Conservation (phyloP, 2,329 filamentous ascomycete genomes). For the Sporothrix schenckii region DNA sequence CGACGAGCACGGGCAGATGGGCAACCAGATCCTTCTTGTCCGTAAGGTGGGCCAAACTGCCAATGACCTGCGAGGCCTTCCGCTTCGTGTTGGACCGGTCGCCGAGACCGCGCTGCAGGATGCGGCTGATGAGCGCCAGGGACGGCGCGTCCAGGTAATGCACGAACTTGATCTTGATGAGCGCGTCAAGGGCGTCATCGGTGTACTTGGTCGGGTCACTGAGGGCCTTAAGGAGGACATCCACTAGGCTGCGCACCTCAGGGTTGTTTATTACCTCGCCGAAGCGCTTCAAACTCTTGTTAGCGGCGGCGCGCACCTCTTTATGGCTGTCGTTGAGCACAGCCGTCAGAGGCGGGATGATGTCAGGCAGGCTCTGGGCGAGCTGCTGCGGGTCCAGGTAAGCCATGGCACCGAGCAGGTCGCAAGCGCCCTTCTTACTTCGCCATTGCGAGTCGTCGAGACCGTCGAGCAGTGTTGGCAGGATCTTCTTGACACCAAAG, state of each 20-base stretch:
- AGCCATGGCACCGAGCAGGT: slow-evolving; percentile 95
- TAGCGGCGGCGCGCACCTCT: slow-evolving; percentile 88
- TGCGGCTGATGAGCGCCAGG: slow-evolving; percentile 89
- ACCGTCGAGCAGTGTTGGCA: slow-evolving; percentile 87
- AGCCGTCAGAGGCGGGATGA: slow-evolving; percentile 91
- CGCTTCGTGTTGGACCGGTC: slow-evolving; percentile 94
- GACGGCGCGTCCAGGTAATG: slow-evolving; percentile 98
- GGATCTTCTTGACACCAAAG: slow-evolving; percentile 90
- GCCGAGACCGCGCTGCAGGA: slow-evolving; percentile 86
- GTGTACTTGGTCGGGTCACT: slow-evolving; percentile 98
- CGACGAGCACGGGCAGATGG: slow-evolving; percentile 89
- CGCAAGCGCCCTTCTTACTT: slow-evolving; percentile 97
- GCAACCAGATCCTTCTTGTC: slow-evolving; percentile 91
- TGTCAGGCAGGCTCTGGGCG: slow-evolving; percentile 87
- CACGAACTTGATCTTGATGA: slow-evolving; percentile 98
- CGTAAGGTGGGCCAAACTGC: slow-evolving; percentile 93
- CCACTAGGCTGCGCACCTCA: slow-evolving; percentile 90
- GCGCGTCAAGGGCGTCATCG: slow-evolving; percentile 85
- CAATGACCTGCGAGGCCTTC: slow-evolving; percentile 96
- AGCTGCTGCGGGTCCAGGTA: slow-evolving; percentile 96
- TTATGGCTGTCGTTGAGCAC: slow-evolving; percentile 98
- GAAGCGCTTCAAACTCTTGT: slow-evolving; percentile 94
- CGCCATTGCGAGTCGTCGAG: slow-evolving; percentile 96
- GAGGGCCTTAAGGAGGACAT: slow-evolving; percentile 89
- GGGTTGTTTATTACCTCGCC: slow-evolving; percentile 98